These are phyloP conservation scores for Straminergon stramineum DNA, from an alignment of 225 moss, liverwort and hornwort genomes.

Conservation along the genomic window DNA sequence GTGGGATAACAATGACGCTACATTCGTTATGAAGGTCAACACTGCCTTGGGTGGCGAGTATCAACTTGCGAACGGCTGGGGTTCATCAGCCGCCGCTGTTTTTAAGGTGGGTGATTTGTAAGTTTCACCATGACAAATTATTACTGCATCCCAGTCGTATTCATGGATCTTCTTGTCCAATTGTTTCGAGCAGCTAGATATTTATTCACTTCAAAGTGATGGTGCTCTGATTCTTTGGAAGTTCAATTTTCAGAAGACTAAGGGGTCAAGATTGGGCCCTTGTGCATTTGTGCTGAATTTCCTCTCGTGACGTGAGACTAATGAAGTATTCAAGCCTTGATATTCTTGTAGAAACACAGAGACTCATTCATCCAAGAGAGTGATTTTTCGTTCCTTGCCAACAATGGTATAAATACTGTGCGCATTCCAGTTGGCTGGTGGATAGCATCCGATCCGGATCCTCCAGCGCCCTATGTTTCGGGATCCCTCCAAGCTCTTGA, in stretches of 20 bases:
- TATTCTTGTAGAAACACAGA: slow-evolving; percentile 19
- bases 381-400: slow-evolving; percentile 26
- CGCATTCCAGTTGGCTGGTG: slow-evolving; percentile 46
- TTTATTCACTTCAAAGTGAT: neutral
- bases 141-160: too few relatives aligned
- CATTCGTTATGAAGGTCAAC: slow-evolving; percentile 26
- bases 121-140: neutral
- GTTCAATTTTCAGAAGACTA: neutral
- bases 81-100: slow-evolving; percentile 10
- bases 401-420: slow-evolving; percentile 29
- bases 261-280: neutral
- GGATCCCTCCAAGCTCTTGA: slow-evolving; percentile 39
- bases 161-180: neutral
- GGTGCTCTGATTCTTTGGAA: neutral
- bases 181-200: neutral
- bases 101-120: slow-evolving; percentile 11
- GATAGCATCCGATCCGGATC: slow-evolving; percentile 40
- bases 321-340: neutral
- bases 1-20: slow-evolving; percentile 28
- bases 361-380: slow-evolving; percentile 31
- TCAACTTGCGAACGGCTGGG: slow-evolving; percentile 50
- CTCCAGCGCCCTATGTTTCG: slow-evolving; percentile 31
- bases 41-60: slow-evolving; percentile 32
- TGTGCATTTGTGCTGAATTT: neutral
- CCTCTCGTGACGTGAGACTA: neutral